These are phyloP conservation scores for Boechera retrofracta DNA, from an alignment of 345 rosid genomes.

Conservation along the genomic window DNA sequence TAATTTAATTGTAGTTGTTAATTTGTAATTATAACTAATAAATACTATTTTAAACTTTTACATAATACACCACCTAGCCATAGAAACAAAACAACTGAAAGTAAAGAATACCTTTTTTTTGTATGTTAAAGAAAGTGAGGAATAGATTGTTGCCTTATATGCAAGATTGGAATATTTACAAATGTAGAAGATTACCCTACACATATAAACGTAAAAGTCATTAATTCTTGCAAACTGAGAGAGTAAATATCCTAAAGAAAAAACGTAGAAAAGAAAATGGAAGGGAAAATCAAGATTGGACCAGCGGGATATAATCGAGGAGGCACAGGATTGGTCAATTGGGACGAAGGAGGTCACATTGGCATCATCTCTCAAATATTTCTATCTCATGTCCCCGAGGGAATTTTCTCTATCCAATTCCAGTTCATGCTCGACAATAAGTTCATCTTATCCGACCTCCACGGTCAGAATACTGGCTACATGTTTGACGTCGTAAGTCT, in stretches of 20 bases:
- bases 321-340: conserved; percentile 9
- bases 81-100: no score
- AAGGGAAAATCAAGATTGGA: conserved; percentile 40
- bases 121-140: no score
- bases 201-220: neutral
- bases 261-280: conserved; percentile 1
- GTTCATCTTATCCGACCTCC: conserved; percentile 25
- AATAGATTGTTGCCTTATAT: no score
- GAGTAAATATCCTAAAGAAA: neutral
- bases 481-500: conserved; percentile 40
- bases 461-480: conserved; percentile 27
- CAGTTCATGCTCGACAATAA: conserved; percentile 28
- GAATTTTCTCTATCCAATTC: conserved; percentile 33
- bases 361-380: conserved; percentile 14
- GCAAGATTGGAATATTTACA: neutral
- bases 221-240: neutral
- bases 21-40: no score
- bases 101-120: no score
- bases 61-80: no score
- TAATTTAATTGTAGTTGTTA: no score
- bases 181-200: neutral
- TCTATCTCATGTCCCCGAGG: neutral
- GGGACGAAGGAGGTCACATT: conserved; percentile 36
- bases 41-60: no score
- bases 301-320: conserved; percentile 24